phyloP scores from a whole-genome alignment of 257 asterid genomes.

The Cynanchum wilfordii region DNA sequence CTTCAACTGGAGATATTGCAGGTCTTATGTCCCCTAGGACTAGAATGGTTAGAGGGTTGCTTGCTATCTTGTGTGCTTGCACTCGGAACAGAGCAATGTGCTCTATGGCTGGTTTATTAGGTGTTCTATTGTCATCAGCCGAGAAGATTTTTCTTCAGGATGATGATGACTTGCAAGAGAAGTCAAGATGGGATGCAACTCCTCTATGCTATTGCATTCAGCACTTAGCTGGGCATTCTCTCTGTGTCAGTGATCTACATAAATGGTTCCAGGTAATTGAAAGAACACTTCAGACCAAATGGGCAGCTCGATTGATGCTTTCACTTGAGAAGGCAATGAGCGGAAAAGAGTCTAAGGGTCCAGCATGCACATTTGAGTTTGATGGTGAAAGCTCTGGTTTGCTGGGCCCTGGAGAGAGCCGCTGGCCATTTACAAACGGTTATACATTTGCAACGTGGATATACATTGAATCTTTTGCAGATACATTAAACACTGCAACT shows the following conservation, averaged over 20 bases:
- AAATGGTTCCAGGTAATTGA: conserved; percentile 73
- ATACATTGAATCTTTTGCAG: conserved; percentile 95
- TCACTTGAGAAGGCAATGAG: conserved; percentile 93
- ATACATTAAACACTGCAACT: conserved; percentile 91
- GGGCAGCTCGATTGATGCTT: conserved; percentile 76
- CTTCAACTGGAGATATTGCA: conserved; percentile 70
- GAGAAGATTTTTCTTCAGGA: conserved; percentile 66
- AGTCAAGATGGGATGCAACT: conserved; percentile 74
- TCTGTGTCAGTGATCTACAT: conserved; percentile 70
- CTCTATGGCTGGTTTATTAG: conserved; percentile 77
- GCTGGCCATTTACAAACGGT: conserved; percentile 95
- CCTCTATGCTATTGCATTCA: conserved; percentile 88
- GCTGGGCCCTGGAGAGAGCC: conserved; percentile 95
- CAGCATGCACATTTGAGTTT: conserved; percentile 88
- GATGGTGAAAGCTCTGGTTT: conserved; percentile 99
- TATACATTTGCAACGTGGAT: conserved; percentile 96
- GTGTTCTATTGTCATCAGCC: conserved; percentile 71
- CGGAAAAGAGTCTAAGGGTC: conserved; percentile 92
- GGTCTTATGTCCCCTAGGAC: conserved; percentile 94
- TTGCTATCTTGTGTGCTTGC: conserved; percentile 95
- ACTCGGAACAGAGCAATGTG: conserved; percentile 96
- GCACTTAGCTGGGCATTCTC: conserved; percentile 89
- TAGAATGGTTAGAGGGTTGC: conserved; percentile 94
- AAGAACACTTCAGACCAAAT: conserved; percentile 53
- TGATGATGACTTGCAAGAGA: conserved; percentile 43